These are phyloP conservation scores for Jamesozyma spencerorum DNA, from an alignment of 805 yeast species.

Conservation along the genomic window DNA sequence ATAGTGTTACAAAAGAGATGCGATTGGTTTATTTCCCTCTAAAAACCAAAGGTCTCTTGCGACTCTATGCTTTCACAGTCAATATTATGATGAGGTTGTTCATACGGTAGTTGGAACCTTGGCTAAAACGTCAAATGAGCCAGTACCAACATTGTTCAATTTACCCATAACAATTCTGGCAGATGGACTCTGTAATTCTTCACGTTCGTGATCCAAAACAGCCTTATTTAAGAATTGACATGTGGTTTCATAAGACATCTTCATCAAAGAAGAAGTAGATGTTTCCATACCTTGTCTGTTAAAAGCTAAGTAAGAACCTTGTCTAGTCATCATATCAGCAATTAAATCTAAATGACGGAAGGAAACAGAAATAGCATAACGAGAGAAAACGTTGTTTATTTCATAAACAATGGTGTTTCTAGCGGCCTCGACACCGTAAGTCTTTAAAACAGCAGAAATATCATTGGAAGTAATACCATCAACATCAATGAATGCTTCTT, in stretches of 20 bases:
- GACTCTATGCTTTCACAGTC: not conserved
- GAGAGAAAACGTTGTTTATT: conserved; percentile 89
- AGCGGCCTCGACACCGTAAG: conserved; percentile 98
- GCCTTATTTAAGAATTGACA: conserved; percentile 96
- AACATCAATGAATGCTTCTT: conserved; percentile 84
- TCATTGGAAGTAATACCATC: conserved; percentile 88
- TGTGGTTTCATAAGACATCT: conserved; percentile 98
- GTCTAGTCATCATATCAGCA: conserved; percentile 99
- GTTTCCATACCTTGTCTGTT: conserved; percentile 98
- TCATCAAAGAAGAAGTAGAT: conserved; percentile 90
- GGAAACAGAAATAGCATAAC: conserved; percentile 90
- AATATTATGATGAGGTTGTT: not conserved
- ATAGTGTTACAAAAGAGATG: not conserved
- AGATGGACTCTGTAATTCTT: conserved; percentile 81
- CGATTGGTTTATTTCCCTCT: conserved; percentile 1
- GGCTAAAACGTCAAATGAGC: conserved; percentile 72
- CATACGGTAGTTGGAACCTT: conserved; percentile 27
- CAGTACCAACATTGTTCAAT: conserved; percentile 88
- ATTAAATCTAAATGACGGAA: conserved; percentile 90
- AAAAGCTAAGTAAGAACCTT: conserved; percentile 92
- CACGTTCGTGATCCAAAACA: conserved; percentile 84
- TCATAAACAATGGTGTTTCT: conserved; percentile 94
- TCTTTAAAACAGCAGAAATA: conserved; percentile 76
- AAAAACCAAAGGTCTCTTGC: not conserved
- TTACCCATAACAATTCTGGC: conserved; percentile 91